phyloP scores from a whole-genome alignment of 495 filamentous ascomycete species.

The Astrothelium subdiscretum region DNA sequence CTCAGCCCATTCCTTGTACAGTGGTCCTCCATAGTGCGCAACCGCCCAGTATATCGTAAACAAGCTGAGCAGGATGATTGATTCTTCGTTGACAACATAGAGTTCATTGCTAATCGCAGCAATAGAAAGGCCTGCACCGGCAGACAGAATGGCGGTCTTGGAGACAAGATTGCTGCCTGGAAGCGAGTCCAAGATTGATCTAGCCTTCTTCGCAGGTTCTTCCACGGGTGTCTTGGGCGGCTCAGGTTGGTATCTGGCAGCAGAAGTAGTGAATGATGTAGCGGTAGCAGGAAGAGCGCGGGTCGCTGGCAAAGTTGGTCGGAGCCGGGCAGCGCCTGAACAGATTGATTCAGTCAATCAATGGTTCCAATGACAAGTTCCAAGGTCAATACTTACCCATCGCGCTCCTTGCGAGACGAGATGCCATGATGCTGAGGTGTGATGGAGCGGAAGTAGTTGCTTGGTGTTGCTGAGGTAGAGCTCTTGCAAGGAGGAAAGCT shows the following conservation, averaged over 20 bases:
- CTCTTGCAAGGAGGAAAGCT: slow-evolving; percentile 24
- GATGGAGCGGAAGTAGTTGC: slow-evolving; percentile 38
- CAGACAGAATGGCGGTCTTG: slow-evolving; percentile 94
- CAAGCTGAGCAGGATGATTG: slow-evolving; percentile 78
- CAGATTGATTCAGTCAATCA: slow-evolving; percentile 15
- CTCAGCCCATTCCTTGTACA: slow-evolving; percentile 87
- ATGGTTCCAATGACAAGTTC: slow-evolving; percentile 9
- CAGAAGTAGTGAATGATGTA: slow-evolving; percentile 46
- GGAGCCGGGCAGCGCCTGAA: slow-evolving; percentile 79
- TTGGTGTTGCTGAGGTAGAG: slow-evolving; percentile 11
- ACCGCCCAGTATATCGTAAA: slow-evolving; percentile 81
- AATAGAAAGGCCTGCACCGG: slow-evolving; percentile 73
- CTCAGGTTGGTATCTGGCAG: slow-evolving; percentile 58
- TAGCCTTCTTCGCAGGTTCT: slow-evolving; percentile 87
- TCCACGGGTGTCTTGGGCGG: slow-evolving; percentile 62
- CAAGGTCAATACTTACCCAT: slow-evolving; percentile 52
- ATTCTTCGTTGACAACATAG: slow-evolving; percentile 98
- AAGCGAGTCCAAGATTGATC: slow-evolving; percentile 84
- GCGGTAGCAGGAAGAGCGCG: slow-evolving; percentile 62
- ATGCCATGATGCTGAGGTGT: slow-evolving; percentile 62
- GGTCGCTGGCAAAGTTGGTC: slow-evolving; percentile 51
- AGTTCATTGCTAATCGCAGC: slow-evolving; percentile 98
- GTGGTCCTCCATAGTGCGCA: slow-evolving; percentile 81
- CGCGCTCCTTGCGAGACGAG: slow-evolving; percentile 83
- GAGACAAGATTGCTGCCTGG: slow-evolving; percentile 38